Evolutionary conservation across 2,329 filamentous ascomycete species (phyloP).

Genomic region (Botrytis sinoallii): DNA sequence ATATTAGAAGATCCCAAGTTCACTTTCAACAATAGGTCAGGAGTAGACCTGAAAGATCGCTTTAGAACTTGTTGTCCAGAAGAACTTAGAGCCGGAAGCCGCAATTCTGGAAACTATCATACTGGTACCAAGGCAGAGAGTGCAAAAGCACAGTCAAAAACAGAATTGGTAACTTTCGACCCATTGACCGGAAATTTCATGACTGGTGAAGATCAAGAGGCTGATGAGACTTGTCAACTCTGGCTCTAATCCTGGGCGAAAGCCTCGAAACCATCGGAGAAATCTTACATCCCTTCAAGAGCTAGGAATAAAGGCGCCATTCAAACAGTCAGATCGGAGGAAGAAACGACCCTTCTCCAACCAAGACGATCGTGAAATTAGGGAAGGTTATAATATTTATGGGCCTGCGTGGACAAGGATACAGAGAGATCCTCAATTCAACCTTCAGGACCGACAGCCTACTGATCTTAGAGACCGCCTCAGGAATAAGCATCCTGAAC

Average conservation of each 20-base stretch:
- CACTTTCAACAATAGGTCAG: constrained; percentile 57
- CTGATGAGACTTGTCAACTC: constrained; percentile 29
- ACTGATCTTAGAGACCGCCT: constrained; percentile 62
- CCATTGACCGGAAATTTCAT: constrained; percentile 55
- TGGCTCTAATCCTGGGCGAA: constrained; percentile 41
- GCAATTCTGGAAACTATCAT: not conserved
- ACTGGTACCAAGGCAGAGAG: constrained; percentile 3
- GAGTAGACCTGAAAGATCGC: constrained; percentile 62
- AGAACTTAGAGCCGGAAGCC: constrained; percentile 50
- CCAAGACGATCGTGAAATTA: constrained; percentile 60
- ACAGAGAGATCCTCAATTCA: constrained; percentile 56
- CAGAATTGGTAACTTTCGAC: constrained; percentile 46
- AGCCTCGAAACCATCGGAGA: constrained; percentile 53
- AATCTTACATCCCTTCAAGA: constrained; percentile 54
- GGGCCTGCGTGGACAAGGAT: constrained; percentile 66
- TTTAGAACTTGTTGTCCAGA: constrained; percentile 64
- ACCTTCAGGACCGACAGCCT: constrained; percentile 57
- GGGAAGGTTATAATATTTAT: constrained; percentile 57
- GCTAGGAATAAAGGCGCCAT: constrained; percentile 60
- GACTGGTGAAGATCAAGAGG: constrained; percentile 27
- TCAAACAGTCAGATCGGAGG: constrained; percentile 59
- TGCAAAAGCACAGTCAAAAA: constrained; percentile 19
- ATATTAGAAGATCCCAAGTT: constrained; percentile 61
- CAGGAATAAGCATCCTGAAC: constrained; percentile 60
- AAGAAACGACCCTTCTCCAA: constrained; percentile 60